Conservation (phyloP, 345 rosid genomes). For the Sonneratia alba region DNA sequence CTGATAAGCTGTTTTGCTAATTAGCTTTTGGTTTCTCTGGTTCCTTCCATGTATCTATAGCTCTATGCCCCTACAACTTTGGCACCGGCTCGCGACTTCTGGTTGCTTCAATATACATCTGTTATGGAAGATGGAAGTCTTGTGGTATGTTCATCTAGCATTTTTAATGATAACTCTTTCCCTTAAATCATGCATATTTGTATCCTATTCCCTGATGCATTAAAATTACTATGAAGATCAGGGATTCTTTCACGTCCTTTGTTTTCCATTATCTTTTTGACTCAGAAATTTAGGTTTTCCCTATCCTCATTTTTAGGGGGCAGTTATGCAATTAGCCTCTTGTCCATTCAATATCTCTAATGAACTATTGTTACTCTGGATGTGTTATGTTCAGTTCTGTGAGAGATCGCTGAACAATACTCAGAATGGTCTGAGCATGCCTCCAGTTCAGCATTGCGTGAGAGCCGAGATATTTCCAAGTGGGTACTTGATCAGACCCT, state of each 20-base stretch:
- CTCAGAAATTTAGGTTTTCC: too few relatives aligned
- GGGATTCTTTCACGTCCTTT: too few relatives aligned
- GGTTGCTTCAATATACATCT: slow-evolving; percentile 94
- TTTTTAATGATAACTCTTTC: neutral
- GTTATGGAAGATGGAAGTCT: slow-evolving; percentile 96
- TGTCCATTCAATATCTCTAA: neutral
- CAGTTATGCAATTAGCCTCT: neutral
- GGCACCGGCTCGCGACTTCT: slow-evolving; percentile 98
- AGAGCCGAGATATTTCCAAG: slow-evolving; percentile 92
- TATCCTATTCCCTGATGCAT: too few relatives aligned
- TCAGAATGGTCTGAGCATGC: slow-evolving; percentile 94
- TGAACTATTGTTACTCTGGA: neutral
- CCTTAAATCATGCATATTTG: too few relatives aligned
- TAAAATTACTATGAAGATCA: too few relatives aligned
- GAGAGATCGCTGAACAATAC: slow-evolving; percentile 88
- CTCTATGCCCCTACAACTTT: slow-evolving; percentile 93
- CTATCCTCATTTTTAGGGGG: too few relatives aligned
- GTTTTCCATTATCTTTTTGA: too few relatives aligned
- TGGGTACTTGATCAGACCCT: slow-evolving; percentile 89
- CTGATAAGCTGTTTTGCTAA: neutral
- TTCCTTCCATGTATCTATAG: slow-evolving; percentile 19
- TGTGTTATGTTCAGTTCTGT: slow-evolving; percentile 39
- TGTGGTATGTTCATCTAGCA: slow-evolving; percentile 45
- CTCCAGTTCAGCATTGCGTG: slow-evolving; percentile 82
- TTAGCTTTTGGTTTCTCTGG: neutral